Evolutionary conservation across 768 basidiomycete genomes (phyloP), one percentile per base, ranked within the genome.

Genomic region (Phallus indusiatus): DNA sequence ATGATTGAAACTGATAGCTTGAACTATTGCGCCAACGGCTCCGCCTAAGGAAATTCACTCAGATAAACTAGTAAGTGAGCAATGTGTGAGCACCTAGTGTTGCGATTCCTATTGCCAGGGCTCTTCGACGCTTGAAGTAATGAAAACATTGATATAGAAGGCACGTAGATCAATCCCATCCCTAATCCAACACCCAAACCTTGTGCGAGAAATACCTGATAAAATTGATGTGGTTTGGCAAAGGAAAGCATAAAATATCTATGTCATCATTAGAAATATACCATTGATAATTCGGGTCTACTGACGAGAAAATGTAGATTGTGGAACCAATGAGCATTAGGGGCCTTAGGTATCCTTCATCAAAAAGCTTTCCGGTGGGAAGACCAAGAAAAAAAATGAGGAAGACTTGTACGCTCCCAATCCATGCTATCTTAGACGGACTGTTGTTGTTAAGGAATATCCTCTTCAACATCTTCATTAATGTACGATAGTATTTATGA

Each of bases 1-100:
- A 54, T 76, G 75, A 61, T 81, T 78, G 2, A 82, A 71, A 59
- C 82, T 70, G 42, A 82, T 72, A 2, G 81, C 81, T 62, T 78
- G 78, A n/a, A 81, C 54, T 55, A 78, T 62, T 18, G 62, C 67
- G 22, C 81, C 81, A 35, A 78, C 42, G 35, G 78, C 77, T 22
- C 62, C 20, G 24, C 56, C 56, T 57, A 71, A 63, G 9, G 72
- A 68, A 7, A 70, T 4, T 14, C 42, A 3, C 42, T 42, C 12
- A 42, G 42, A 42, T 14, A 12, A 5, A 42, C 12, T 12, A 42
- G 42, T n/a, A 42, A 3, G 12, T 42, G 12, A 10, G n/a, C 12
- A n/a, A 42, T 42, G 42, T 42, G 12, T 10, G n/a, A 61, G 67
- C 68, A 36, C 79, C 83, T 60, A 78, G 70, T 14, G 81, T 72